Evolutionary conservation across 2,329 filamentous ascomycete species (phyloP), one percentile per base, ranked within the genome.

Genomic region (Sarocladium brachiariae): DNA sequence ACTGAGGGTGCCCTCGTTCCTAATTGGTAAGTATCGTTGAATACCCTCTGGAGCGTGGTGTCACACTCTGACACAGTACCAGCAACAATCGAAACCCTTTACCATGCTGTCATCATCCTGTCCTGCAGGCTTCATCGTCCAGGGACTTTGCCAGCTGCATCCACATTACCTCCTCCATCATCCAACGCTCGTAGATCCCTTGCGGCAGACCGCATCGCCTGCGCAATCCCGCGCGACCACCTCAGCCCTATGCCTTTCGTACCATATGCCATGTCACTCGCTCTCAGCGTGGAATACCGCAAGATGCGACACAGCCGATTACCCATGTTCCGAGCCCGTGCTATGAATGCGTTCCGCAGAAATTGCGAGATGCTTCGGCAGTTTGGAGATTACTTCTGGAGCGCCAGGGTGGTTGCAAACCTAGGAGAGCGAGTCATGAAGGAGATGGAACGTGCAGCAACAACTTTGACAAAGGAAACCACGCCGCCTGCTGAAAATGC

Each of bases 11-110:
- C 65, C 76, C 1, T 72, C 73, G 1, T 68, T 66, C 19, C 64
- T 78, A 8, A 69, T 81, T 9, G 75, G 76, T 80, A 54, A 54
- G 70, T 62, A 13, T 8, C n/a, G 1, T 4, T 11, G 8, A 49
- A 3, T 33, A 1, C 0, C 2, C 2, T 19, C 16, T 38, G 23
- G 24, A 1, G 5, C 27, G 47, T 25, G 41, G 41, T 31, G 6
- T 19, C 23, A 8, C 13, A 11, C 6, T 11, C 61, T 67, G 43
- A 68, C 51, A n/a, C 11, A 19, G 14, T 2, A 5, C 4, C 33
- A 81, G 79, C 73, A 7, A 83, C 81, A 0, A 71, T 84, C 6
- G 81, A 84, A 56, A 74, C 78, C 1, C 74, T 85, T 14, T 85
- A 85, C 57, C 80, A 84, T 56, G 78, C 80, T 2, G 76, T 85